Percentiles rank a stretch among this genome's conserved stretches.
Evolutionary conservation across 768 basidiomycete genomes (phyloP).

Genomic region (Lactarius deliciosus): DNA sequence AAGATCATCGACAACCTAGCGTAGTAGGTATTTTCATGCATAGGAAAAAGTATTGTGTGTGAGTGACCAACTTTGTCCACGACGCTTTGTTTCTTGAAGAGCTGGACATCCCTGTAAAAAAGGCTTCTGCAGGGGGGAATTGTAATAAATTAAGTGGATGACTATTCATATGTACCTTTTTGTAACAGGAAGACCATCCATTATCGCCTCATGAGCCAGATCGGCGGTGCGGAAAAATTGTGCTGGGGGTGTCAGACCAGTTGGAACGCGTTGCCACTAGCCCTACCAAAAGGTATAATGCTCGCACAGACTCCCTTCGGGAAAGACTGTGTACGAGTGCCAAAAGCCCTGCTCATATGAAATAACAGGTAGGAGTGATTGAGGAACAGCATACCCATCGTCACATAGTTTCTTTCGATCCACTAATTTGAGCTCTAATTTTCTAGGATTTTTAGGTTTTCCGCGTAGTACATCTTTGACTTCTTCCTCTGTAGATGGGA

Average conservation of each 20-base stretch:
- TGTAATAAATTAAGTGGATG: neutral
- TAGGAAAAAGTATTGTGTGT: neutral
- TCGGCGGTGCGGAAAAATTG: conserved; percentile 67
- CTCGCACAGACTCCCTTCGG: conserved; percentile 42
- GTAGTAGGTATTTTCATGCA: conserved; percentile 8
- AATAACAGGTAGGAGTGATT: neutral
- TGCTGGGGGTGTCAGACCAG: conserved; percentile 44
- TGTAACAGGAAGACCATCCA: conserved; percentile 46
- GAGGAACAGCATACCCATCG: conserved; percentile 36
- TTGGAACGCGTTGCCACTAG: neutral
- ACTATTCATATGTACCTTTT: conserved; percentile 21
- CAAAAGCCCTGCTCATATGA: conserved; percentile 25
- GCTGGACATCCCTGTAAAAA: conserved; percentile 77
- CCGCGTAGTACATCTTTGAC: conserved; percentile 3
- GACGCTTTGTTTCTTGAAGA: conserved; percentile 75
- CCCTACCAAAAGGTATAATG: conserved; percentile 44
- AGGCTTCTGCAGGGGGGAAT: conserved; percentile 58
- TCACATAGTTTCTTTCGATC: conserved; percentile 38
- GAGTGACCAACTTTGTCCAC: conserved; percentile 65
- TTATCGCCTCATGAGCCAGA: conserved; percentile 65
- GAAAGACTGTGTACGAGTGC: conserved; percentile 38
- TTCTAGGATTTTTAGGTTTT: conserved; percentile 26
- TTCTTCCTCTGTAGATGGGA: conserved; percentile 22
- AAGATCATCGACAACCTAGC: conserved; percentile 83
- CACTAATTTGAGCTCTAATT: conserved; percentile 38